Conservation (phyloP, 2,329 filamentous ascomycete species). For the Pyrenochaeta sp. region DNA sequence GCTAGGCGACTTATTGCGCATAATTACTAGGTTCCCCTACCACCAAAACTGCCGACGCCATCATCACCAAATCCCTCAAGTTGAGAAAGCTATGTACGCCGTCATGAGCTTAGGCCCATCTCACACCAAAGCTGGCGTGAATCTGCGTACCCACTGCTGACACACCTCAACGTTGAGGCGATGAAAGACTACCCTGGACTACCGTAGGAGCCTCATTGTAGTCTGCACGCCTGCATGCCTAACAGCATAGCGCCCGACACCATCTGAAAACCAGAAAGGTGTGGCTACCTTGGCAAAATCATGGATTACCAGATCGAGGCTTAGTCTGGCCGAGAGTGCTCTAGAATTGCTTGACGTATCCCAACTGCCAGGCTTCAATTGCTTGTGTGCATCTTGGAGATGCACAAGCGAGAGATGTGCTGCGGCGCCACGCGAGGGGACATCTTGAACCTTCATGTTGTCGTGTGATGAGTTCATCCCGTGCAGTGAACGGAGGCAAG, state of each 20-base stretch:
- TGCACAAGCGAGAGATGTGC: not conserved
- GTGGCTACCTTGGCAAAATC: conserved; percentile 10
- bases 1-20: not conserved
- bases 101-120: not conserved
- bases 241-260: conserved; percentile 11
- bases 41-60: not conserved
- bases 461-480: not conserved
- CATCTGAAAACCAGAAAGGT: conserved; percentile 11
- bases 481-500: no score
- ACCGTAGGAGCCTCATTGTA: conserved; percentile 21
- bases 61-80: not conserved
- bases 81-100: conserved; percentile 13
- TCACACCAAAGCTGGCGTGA: not conserved
- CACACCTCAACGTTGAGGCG: conserved; percentile 12
- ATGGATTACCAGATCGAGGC: conserved; percentile 3
- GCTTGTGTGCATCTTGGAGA: conserved; percentile 1
- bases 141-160: not conserved
- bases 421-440: not conserved
- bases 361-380: conserved; percentile 3
- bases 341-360: conserved; percentile 5
- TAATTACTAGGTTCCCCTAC: not conserved
- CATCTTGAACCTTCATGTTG: conserved; percentile 4
- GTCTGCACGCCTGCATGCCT: conserved; percentile 9
- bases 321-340: conserved; percentile 7
- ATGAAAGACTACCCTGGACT: conserved; percentile 12